Evolutionary conservation across 768 basidiomycete genomes (phyloP), one percentile per base, ranked within the genome.

Genomic region (Leccinum variicolor): DNA sequence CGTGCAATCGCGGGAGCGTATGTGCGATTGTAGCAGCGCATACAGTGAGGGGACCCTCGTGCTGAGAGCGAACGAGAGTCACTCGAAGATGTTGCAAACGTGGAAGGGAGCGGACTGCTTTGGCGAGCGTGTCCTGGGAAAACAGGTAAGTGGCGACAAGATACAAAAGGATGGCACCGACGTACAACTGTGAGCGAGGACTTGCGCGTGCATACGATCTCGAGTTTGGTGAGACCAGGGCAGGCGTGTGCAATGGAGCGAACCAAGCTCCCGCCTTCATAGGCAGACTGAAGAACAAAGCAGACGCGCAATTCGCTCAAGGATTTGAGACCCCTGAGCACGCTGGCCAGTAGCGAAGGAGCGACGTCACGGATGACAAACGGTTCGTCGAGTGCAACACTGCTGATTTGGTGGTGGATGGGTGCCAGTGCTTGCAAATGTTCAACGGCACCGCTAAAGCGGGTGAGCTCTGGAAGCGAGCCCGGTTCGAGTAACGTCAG

Each of bases 101-200:
- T 29, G 79, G 76, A 63, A 91, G 83, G 13, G 79, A 74, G 55
- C 83, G 80, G 56, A 88, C 79, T 6, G 79, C 77, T 58, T 83
- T 86, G 2, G 87, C 81, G 60, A 91, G 84, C 4, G 66, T 59
- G 33, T 68, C 68, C 70, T 71, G 36, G 10, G 10, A 61, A 47
- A 57, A n/a, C 3, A n/a, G 39, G 26, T 50, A 19, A 14, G 26
- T 39, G 23, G 14, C 43, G n/a, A 17, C 1, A 52, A 23, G 6
- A 19, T 13, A 49, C 3, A 15, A 39, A 41, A 45, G 6, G 15
- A 25, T 19, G 14, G 29, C 28, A 53, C 9, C 28, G 15, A 48
- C 52, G 71, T 81, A 89, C 88, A 39, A 91, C 76, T 56, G 85
- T 86, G 69, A 91, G 86, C 1, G 87, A 88, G 11, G 89, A 85